These are phyloP conservation scores for Biscogniauxia sp. DNA, from an alignment of 2,329 filamentous ascomycete species.

Conservation along the genomic window DNA sequence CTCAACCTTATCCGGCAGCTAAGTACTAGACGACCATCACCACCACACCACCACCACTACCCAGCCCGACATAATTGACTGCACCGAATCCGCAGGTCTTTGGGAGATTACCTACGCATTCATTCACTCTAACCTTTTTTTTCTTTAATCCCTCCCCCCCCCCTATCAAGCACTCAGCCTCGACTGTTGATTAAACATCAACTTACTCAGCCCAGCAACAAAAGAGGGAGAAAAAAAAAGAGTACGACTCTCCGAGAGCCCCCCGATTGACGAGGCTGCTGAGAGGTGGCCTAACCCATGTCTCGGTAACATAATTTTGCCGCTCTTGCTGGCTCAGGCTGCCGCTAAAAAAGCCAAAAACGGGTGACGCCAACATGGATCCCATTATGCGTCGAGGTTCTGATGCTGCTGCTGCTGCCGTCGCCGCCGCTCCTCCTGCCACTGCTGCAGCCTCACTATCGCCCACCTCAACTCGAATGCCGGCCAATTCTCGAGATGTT, in stretches of 20 bases:
- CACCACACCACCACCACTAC: not conserved
- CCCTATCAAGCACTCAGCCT: no score
- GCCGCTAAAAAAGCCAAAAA: conserved; percentile 16
- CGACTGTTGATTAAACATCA: no score
- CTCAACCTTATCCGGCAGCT: not conserved
- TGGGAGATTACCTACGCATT: no score
- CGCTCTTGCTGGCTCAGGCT: conserved; percentile 17
- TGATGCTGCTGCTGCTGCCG: conserved; percentile 16
- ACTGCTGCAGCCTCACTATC: conserved; percentile 3
- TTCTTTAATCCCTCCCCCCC: no score
- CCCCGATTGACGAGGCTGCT: conserved; percentile 23
- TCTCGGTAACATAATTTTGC: conserved; percentile 31
- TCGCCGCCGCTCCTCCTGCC: not conserved
- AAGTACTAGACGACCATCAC: conserved; percentile 2
- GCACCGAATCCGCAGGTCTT: no score
- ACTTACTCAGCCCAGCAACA: not conserved
- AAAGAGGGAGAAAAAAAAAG: not conserved
- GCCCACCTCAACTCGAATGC: conserved; percentile 15
- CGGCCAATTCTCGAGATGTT: conserved; percentile 34
- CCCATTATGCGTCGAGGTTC: conserved; percentile 22
- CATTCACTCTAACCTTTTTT: no score
- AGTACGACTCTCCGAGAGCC: not conserved
- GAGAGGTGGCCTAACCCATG: conserved; percentile 31
- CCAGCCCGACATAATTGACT: no score
- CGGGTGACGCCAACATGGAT: conserved; percentile 26